Base-by-base conservation (phyloP, 441 rosid species). In the Capsella rubella region DNA sequence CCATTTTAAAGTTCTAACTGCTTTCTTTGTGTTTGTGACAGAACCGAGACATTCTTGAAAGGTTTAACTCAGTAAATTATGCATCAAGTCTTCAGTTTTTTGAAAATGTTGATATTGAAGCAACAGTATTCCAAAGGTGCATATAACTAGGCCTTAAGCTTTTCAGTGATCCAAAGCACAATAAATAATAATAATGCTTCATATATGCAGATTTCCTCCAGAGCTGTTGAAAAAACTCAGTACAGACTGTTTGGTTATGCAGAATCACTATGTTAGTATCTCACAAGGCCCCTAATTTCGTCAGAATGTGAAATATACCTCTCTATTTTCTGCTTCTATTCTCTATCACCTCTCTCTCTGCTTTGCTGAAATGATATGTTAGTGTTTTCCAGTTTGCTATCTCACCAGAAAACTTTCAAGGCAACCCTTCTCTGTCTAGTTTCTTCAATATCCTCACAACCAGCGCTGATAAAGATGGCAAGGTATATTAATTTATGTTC, bases 51-150 rank as follows among this genome's bases (percentile, higher is more conserved):
- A 93, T 91, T 83, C 93, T 93, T 75, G 96, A 93, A 77, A 55
- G 79, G 39, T 89, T 84, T 73, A 77, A 72, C 79, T 91, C 93
- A 14, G 54, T 78, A 16, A 83, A 91, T 82, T 81, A 81, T 78
- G 93, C 98, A 79, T 86, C 98, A 39, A 91, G 92, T 61, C 95
- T 93, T 31, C 83, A 91, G 67, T 88, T 93, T 57, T 45, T 82
- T 66, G 51, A 80, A 64, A 86, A 86, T 71, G 70, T 76, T 49
- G 52, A 76, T 68, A 81, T 80, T 29, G 79, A 91, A 72, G 96
- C 90, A 83, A 93, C 93, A 10, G 88, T 93, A 12, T 91, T 91
- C 73, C 95, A 91, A 55, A 91, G 98, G 97, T 93, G 78, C 73
- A 28, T 72, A 56, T 34, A 45, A 5, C 34, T 45, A 52, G 5